Conservation (phyloP, 805 yeast species). For the Zygoascus tannicola region DNA sequence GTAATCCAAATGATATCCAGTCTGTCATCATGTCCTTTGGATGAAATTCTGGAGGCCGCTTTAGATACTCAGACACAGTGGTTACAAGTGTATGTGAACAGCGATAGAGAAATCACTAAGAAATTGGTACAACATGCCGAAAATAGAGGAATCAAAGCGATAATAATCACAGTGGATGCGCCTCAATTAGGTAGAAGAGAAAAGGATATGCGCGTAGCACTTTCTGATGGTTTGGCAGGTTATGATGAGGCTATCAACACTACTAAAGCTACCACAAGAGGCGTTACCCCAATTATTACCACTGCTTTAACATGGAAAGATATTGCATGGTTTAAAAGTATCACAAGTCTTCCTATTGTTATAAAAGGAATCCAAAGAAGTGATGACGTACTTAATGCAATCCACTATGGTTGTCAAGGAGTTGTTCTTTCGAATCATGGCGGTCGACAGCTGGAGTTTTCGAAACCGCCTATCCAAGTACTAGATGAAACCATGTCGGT, state of each 20-base stretch:
- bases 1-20: conserved; percentile 90
- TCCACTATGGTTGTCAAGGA: conserved; percentile 57
- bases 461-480: conserved; percentile 64
- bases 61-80: conserved; percentile 65
- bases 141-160: conserved; percentile 63
- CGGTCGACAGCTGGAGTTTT: conserved; percentile 77
- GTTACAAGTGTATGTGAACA: conserved; percentile 80
- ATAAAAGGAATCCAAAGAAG: conserved; percentile 80
- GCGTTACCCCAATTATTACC: conserved; percentile 79
- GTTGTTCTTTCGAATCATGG: conserved; percentile 86
- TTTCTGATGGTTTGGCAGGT: conserved; percentile 42
- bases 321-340: conserved; percentile 43
- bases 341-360: conserved; percentile 57
- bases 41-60: conserved; percentile 71
- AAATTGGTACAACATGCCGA: conserved; percentile 64
- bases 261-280: conserved; percentile 75
- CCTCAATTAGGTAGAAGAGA: conserved; percentile 88
- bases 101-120: conserved; percentile 57
- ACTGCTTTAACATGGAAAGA: conserved; percentile 59
- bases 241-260: conserved; percentile 45
- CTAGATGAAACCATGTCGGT: conserved; percentile 65
- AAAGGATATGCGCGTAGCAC: conserved; percentile 68
- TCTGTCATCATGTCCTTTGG: conserved; percentile 77
- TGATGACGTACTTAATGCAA: conserved; percentile 69
- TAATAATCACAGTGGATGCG: conserved; percentile 87